Conservation (phyloP, 331 rosid genomes). For the Stylosanthes scabra region DNA sequence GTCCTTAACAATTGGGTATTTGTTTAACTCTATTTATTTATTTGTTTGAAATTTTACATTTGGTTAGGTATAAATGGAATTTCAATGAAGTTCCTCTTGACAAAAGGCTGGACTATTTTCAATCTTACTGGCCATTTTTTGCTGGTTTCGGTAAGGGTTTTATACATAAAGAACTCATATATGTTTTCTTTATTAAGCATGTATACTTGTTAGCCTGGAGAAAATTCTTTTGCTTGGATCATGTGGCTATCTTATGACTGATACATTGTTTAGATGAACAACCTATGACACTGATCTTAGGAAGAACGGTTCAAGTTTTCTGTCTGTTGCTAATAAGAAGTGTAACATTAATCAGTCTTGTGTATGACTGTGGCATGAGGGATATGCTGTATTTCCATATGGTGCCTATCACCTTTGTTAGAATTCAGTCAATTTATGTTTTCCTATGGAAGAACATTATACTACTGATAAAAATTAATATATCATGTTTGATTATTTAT, state of each 20-base stretch:
- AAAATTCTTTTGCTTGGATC: conserved; percentile 33
- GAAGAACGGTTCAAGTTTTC: conserved; percentile 25
- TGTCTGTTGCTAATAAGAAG: conserved; percentile 19
- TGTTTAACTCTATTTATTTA: conserved; percentile 4
- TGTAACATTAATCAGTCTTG: conserved; percentile 8
- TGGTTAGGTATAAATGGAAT: conserved; percentile 92
- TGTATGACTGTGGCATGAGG: conserved; percentile 3
- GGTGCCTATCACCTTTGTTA: conserved; percentile 27
- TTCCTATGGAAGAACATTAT: conserved; percentile 17
- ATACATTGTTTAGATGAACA: conserved; percentile 18
- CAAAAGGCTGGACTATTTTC: conserved; percentile 80
- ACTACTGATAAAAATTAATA: conserved; percentile 3
- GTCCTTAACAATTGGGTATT: conserved; percentile 11
- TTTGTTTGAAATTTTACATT: not conserved
- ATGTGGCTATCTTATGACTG: conserved; percentile 9
- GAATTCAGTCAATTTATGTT: conserved; percentile 17
- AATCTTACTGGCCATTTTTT: conserved; percentile 94
- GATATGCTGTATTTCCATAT: conserved; percentile 23
- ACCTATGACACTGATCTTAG: conserved; percentile 9
- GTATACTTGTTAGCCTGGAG: not conserved
- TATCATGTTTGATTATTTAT: not conserved
- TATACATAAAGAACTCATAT: conserved; percentile 13
- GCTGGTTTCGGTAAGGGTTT: conserved; percentile 83
- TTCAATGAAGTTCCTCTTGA: conserved; percentile 79
- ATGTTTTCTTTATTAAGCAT: conserved; percentile 13